Evolutionary conservation across 2,329 filamentous ascomycete species (phyloP), one percentile per base, ranked within the genome.

Genomic region (Esteya vermicola): DNA sequence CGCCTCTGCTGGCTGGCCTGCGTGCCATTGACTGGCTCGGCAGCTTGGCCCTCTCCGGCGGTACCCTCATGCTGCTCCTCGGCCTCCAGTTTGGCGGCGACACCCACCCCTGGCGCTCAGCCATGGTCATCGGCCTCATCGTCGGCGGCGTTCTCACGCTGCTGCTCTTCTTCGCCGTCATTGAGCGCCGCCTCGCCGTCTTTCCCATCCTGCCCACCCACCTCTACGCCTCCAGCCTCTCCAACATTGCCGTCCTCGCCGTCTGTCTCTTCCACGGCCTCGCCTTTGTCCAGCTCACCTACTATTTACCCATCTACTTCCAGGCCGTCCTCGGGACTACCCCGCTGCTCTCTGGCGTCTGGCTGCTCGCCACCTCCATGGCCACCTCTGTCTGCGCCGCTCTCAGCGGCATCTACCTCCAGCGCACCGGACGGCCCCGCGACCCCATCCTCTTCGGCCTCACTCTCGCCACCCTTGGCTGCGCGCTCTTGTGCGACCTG

Each of bases 281-380:
- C 50, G 69, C 75, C 26, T 81, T 80, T 54, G 78, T 81, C 31
- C 72, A 68, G 0, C 66, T 66, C 1, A 71, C 75, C 37, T 86
- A 83, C 56, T 86, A 81, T 50, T 62, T 85, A 21, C 82, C 82
- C 0, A 64, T 85, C 0, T 86, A 79, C 57, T 78, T 84, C 44
- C 82, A 88, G 53, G 69, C 75, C 3, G 79, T 78, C 1, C 67
- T 78, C 3, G 67, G 67, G 38, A 72, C 72, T 2, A 66, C 67
- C 0, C 75, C 78, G 0, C 59, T 81, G 26, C 61, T 63, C n/a
- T 81, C 75, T 0, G 70, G 70, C 4, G 53, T 79, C 1, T 67
- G 36, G 20, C 31, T 46, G 30, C 50, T 48, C 13, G 28, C 45
- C 26, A 13, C 34, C 33, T 36, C 36, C 30, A 20, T 70, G 13